A percentile compares a stretch with the other conserved stretches of the same genome.
Evolutionary conservation across 495 filamentous ascomycete species (phyloP).

Genomic region (Baudoinia panamericana): DNA sequence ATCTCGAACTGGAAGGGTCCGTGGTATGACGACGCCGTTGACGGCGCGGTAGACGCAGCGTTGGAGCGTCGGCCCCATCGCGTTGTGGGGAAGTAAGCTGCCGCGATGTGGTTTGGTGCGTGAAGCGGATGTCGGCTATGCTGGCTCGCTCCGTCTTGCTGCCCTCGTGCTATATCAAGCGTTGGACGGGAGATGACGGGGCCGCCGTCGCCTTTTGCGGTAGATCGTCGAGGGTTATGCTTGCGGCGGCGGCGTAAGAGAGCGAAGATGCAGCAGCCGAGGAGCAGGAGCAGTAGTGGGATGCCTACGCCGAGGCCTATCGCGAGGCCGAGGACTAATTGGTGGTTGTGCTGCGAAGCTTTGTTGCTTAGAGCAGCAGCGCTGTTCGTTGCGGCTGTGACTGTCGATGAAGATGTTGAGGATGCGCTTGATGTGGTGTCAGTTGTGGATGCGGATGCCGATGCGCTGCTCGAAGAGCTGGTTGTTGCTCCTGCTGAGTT

Average conservation of each 20-base stretch:
- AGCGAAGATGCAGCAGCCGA: not conserved
- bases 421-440: not conserved
- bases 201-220: no score
- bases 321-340: not conserved
- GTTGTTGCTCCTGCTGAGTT: not conserved
- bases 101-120: not conserved
- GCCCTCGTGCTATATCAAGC: not conserved
- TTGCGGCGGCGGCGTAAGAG: conserved; percentile 1
- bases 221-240: no score
- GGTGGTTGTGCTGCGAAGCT: not conserved
- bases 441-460: not conserved
- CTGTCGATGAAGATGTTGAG: not conserved
- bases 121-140: not conserved
- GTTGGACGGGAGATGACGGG: not conserved
- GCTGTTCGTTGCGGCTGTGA: not conserved
- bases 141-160: not conserved
- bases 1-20: conserved; percentile 15
- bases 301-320: conserved; percentile 8
- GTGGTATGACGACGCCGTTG: not conserved
- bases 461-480: not conserved
- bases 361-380: no score
- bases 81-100: not conserved
- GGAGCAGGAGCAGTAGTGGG: conserved; percentile 2
- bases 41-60: not conserved
- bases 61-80: not conserved